Base-by-base conservation (phyloP, 192 early-diverging fungal species). In the Dissophora ornata region DNA sequence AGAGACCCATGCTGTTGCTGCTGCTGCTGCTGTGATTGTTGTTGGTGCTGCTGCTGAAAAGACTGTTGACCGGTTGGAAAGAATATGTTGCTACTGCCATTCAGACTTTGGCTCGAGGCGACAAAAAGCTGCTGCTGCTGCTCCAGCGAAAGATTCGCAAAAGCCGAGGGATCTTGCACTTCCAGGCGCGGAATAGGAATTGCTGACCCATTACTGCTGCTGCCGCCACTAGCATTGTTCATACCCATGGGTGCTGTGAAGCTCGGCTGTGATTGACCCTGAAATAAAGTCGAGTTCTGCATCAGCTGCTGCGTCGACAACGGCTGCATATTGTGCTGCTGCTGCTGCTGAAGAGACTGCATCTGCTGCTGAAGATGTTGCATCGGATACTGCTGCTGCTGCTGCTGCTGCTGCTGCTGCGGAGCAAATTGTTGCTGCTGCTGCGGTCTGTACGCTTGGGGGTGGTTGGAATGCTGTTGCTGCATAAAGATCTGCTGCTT, bases 91-190 rank as follows among this genome's bases (percentile, higher is more conserved):
- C 16, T 44, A 5, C 24, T 28, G 5, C 42, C 30, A 42, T 19
- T 45, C 16, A 69, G 67, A 24, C 57, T 61, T 6, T 69, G 67
- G 22, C 67, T 69, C 41, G 53, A 69, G 1, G 58, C 44, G 3
- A 69, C 40, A 48, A 69, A 69, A 18, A 69, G 57, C 10, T 61
- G 67, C 32, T 69, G 67, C n/a, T 69, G 67, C 22, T 69, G 67
- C 19, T 60, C 57, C 2, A 38, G 57, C 1, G 57, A 34, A 1
- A 69, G 51, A 25, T 28, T 69, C 0, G 67, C 40, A 61, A 69
- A 69, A 5, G 26, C 67, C 10, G 58, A 34, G 4, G 67, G 67
- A 42, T 69, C 67, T 30, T 61, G 57, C 15, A 61, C 42, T 34
- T 69, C 51, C 19, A 59, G 18, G 1, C 46, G 16, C 16, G 57